Base-by-base conservation (phyloP, 1,284 basidiomycete genomes). In the Ustilago cynodontis region DNA sequence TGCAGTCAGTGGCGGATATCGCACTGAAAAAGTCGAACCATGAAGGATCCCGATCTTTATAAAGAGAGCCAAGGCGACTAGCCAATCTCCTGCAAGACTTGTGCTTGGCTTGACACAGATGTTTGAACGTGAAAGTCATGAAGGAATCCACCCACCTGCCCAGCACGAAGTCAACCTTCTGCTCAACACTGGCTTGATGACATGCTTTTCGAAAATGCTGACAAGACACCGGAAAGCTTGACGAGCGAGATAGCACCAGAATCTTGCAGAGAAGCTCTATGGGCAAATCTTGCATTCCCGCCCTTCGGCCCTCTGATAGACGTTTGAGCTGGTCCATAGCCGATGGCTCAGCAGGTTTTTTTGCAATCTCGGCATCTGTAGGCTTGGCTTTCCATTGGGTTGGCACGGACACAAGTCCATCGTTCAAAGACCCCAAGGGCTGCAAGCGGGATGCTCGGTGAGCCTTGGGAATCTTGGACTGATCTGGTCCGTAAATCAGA, bases 211-310 rank as follows among this genome's bases (percentile, higher is more conserved):
- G 71, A 9, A 77, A 62, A 35, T 57, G 31, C 4, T 58, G 70
- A 29, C 64, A 62, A 22, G 58, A 51, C 5, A 61, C 9, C 1
- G 75, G 59, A 10, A 77, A 35, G 11, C 41, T 39, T 0, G 49
- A 41, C 6, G 71, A 73, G 14, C 43, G 47, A 0, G 76, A 71
- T 13, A 68, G 43, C 45, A 69, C 63, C 14, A 80, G 60, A 26
- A 71, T 66, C 2, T 13, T 16, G 18, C 69, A 58, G 10, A 77
- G 43, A 18, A 81, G 22, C 49, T 81, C 68, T 33, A 61, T 24
- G 2, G 66, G 65, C 24, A 81, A 58, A 26, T 69, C 20, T 14
- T 64, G 55, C 39, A 81, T 35, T 9, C 77, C 62, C 16, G 51
- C 47, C 24, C 41, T 26, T 9, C 59, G 13, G 9, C 20, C 41